phyloP scores from a whole-genome alignment of 2,329 filamentous ascomycete genomes.

The Pseudogymnoascus sp. region DNA sequence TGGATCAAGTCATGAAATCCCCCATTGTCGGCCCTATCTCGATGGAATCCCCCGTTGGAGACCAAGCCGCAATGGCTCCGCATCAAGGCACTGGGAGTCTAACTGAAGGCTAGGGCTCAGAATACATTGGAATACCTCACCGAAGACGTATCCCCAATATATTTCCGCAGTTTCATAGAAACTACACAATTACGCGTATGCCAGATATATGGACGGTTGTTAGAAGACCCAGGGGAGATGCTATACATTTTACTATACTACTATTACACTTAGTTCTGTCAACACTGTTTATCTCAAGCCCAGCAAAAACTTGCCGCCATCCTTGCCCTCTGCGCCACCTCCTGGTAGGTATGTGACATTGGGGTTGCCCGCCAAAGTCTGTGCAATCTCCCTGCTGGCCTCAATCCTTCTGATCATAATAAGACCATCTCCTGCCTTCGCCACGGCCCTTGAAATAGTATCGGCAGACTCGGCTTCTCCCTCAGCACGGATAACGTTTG shows the following conservation, averaged over 20 bases:
- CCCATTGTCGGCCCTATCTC: background rate
- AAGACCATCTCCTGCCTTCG: slow-evolving; percentile 86
- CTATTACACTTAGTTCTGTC: slow-evolving; percentile 6
- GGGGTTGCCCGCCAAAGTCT: slow-evolving; percentile 81
- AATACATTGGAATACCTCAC: background rate
- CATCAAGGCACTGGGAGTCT: background rate
- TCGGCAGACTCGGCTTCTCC: slow-evolving; percentile 96
- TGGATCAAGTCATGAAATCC: background rate
- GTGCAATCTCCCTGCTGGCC: slow-evolving; percentile 90
- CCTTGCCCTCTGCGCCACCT: slow-evolving; percentile 56
- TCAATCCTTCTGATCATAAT: slow-evolving; percentile 97
- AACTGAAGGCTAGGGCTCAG: background rate
- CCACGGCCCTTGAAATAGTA: slow-evolving; percentile 87
- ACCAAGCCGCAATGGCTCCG: background rate
- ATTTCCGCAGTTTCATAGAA: background rate
- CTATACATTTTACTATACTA: slow-evolving; percentile 10
- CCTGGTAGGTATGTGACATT: slow-evolving; percentile 93
- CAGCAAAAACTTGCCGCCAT: slow-evolving; percentile 56
- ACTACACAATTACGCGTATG: background rate
- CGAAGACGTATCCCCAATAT: background rate
- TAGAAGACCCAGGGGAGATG: background rate
- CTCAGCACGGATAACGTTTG: slow-evolving; percentile 96
- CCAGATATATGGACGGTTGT: background rate
- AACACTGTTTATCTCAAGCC: slow-evolving; percentile 46
- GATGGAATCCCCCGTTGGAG: background rate